Conservation (phyloP, 768 basidiomycete genomes). For the Lepiota venenata region DNA sequence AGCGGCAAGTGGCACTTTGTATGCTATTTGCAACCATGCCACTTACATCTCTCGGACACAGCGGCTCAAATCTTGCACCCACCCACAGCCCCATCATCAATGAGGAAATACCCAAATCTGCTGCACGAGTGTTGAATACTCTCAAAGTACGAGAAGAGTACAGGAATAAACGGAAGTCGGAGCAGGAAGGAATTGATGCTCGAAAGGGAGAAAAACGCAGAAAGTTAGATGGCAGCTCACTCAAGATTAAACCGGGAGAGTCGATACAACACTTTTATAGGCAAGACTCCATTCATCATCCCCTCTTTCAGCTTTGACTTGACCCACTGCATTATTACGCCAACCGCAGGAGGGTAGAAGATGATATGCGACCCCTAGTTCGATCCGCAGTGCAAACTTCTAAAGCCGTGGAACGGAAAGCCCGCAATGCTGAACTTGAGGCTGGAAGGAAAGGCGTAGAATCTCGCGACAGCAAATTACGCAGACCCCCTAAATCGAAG, state of each 20-base stretch:
- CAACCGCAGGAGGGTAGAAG: constrained; percentile 62
- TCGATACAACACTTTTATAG: constrained; percentile 74
- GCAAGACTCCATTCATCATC: constrained; percentile 28
- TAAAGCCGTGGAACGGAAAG: constrained; percentile 45
- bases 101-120: constrained; percentile 71
- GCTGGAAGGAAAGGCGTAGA: constrained; percentile 20
- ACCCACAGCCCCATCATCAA: constrained; percentile 35
- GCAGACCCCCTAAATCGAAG: constrained; percentile 14
- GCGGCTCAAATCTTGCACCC: constrained; percentile 51
- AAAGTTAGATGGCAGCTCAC: constrained; percentile 24
- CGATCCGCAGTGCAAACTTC: constrained; percentile 59
- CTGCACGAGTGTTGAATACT: constrained; percentile 63
- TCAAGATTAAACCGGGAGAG: constrained; percentile 63
- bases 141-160: constrained; percentile 53
- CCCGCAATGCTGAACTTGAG: constrained; percentile 33
- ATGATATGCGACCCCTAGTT: constrained; percentile 62
- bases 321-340: not conserved
- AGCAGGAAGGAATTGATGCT: constrained; percentile 23
- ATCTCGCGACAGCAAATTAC: constrained; percentile 13
- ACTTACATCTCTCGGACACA: constrained; percentile 18
- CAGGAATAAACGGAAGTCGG: constrained; percentile 43
- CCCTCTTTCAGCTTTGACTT: not conserved
- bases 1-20: constrained; percentile 34
- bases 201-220: constrained; percentile 26
- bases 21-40: not conserved